Conservation (phyloP, 2,329 filamentous ascomycete genomes). For the Fusarium coffeatum region DNA sequence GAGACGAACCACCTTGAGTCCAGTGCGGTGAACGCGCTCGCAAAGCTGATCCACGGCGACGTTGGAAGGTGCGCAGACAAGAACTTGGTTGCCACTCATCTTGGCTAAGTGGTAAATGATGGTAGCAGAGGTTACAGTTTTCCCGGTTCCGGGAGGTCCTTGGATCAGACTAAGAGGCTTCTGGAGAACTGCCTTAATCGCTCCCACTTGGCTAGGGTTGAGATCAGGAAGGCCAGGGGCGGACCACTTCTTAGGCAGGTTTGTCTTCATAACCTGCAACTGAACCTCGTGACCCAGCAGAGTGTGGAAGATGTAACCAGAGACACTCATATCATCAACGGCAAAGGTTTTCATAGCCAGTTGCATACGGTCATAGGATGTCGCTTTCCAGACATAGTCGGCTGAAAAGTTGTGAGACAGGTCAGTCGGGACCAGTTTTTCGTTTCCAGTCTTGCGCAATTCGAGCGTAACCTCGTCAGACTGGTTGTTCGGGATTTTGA, state of each 20-base stretch:
- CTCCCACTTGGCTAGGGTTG: conserved; percentile 94
- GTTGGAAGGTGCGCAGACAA: conserved; percentile 97
- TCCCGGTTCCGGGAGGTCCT: conserved; percentile 95
- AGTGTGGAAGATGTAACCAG: conserved; percentile 98
- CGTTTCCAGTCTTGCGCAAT: conserved; percentile 91
- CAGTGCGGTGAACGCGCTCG: conserved; percentile 93
- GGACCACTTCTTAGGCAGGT: conserved; percentile 95
- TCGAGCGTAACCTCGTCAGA: conserved; percentile 98
- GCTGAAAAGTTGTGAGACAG: conserved; percentile 98
- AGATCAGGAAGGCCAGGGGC: conserved; percentile 93
- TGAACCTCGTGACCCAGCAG: conserved; percentile 95
- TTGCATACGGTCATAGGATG: conserved; percentile 99
- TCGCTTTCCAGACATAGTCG: conserved; percentile 99
- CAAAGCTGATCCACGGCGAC: conserved; percentile 98
- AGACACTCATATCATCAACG: conserved; percentile 97
- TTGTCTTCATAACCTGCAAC: conserved; percentile 93
- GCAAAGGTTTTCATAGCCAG: conserved; percentile 99
- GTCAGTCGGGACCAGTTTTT: conserved; percentile 95
- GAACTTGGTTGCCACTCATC: conserved; percentile 91
- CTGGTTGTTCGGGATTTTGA: conserved; percentile 99
- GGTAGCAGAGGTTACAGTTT: conserved; percentile 97
- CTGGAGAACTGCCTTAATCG: conserved; percentile 93
- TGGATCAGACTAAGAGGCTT: conserved; percentile 96
- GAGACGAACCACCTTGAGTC: conserved; percentile 94
- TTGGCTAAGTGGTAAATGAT: conserved; percentile 98